These are phyloP conservation scores for Sugiyamaella chiloensis DNA, from an alignment of 805 yeast species.

Conservation along the genomic window DNA sequence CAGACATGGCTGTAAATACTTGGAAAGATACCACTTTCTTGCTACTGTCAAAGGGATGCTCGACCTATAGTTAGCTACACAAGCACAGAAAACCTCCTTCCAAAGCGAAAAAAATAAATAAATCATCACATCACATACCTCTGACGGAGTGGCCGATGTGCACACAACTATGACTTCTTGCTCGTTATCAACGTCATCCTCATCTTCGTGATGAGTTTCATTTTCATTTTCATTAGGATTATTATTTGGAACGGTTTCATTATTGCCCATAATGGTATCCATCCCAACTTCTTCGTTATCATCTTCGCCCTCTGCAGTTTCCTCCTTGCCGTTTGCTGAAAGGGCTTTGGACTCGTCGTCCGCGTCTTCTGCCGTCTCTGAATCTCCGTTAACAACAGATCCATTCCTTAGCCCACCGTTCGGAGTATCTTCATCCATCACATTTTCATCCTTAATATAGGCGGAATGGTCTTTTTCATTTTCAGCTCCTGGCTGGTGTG, in stretches of 20 bases:
- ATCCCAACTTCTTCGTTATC: neutral
- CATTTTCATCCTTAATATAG: neutral
- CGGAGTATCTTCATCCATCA: neutral
- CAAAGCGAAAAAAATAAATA: too few relatives aligned
- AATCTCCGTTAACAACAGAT: neutral
- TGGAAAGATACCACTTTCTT: slow-evolving; percentile 74
- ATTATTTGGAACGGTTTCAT: neutral
- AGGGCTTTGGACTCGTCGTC: slow-evolving; percentile 15
- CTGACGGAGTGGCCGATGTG: slow-evolving; percentile 46
- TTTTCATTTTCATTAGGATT: slow-evolving; percentile 21
- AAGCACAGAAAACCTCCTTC: too few relatives aligned
- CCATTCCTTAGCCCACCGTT: neutral
- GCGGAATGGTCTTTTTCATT: neutral
- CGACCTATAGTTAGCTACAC: too few relatives aligned
- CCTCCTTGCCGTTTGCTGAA: slow-evolving; percentile 31
- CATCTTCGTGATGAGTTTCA: slow-evolving; percentile 7
- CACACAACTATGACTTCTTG: slow-evolving; percentile 41
- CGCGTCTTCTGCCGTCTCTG: slow-evolving; percentile 11
- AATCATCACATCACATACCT: too few relatives aligned
- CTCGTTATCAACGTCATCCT: slow-evolving; percentile 7
- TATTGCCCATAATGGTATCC: neutral
- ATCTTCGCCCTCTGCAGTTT: slow-evolving; percentile 25
- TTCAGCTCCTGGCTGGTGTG: neutral
- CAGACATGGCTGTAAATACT: slow-evolving; percentile 77
- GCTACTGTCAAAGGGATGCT: slow-evolving; percentile 70